phyloP scores from a whole-genome alignment of 495 filamentous ascomycete genomes.

The Podospora australis region DNA sequence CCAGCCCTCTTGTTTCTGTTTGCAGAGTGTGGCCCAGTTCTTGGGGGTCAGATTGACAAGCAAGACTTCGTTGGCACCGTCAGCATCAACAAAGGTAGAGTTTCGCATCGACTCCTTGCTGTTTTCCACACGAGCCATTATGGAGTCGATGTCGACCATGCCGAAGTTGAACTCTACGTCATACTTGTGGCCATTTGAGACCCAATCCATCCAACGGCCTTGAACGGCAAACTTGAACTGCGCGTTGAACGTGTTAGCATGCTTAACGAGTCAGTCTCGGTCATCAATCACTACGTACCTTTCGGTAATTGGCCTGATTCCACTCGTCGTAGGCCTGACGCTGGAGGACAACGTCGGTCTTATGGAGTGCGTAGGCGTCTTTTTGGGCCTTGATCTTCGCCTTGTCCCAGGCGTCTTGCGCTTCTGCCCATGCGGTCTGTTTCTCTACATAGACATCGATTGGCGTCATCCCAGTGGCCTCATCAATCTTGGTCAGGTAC shows the following conservation, averaged over 20 bases:
- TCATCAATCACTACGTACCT: no score
- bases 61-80: neutral
- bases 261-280: no score
- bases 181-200: neutral
- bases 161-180: slow-evolving; percentile 1
- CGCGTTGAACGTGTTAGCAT: no score
- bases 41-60: neutral
- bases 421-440: neutral
- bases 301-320: neutral
- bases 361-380: neutral
- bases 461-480: neutral
- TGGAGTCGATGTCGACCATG: neutral
- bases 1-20: no score
- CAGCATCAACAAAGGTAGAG: neutral
- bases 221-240: neutral
- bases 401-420: neutral
- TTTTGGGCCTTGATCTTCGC: neutral
- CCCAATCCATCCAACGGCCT: neutral
- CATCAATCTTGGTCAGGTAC: neutral
- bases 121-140: neutral
- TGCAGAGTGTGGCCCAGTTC: slow-evolving; percentile 1
- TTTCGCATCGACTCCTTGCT: slow-evolving; percentile 1
- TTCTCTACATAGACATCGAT: neutral
- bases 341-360: neutral
- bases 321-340: neutral